Evolutionary conservation across 805 yeast species (phyloP).

Genomic region (Barnettozyma salicaria): DNA sequence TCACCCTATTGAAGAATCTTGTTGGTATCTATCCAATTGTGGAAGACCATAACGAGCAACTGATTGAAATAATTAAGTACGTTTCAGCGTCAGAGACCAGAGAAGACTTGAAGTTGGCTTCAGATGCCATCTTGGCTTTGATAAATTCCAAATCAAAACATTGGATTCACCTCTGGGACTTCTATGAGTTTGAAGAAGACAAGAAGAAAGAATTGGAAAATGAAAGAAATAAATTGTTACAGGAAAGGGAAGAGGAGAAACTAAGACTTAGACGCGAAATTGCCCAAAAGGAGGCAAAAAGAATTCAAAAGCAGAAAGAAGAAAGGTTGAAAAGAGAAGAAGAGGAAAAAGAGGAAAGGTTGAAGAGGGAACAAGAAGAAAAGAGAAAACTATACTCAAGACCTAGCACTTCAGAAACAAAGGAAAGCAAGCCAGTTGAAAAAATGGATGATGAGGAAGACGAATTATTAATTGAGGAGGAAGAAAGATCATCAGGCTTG

Average conservation of each 20-base stretch:
- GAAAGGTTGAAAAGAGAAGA: constrained; percentile 2
- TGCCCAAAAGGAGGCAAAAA: neutral
- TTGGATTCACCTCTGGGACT: constrained; percentile 52
- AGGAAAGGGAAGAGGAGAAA: constrained; percentile 14
- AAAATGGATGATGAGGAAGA: no score
- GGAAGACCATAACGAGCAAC: constrained; percentile 54
- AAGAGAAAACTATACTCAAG: constrained; percentile 1
- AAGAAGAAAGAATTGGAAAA: constrained; percentile 28
- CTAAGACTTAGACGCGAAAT: constrained; percentile 1
- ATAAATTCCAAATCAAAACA: constrained; percentile 46
- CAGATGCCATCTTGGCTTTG: constrained; percentile 65
- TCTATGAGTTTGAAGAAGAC: constrained; percentile 43
- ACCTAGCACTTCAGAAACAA: neutral
- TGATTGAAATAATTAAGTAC: constrained; percentile 41
- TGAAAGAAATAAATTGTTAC: constrained; percentile 9
- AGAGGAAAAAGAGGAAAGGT: constrained; percentile 7
- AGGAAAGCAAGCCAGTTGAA: no score
- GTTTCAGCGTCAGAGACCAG: constrained; percentile 53
- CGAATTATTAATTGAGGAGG: no score
- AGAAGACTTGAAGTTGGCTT: constrained; percentile 76
- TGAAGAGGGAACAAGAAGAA: constrained; percentile 6
- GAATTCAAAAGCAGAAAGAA: constrained; percentile 8
- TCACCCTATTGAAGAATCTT: constrained; percentile 66
- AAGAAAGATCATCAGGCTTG: no score
- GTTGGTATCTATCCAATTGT: constrained; percentile 61